Conservation (phyloP, 2,329 filamentous ascomycete genomes). For the Penicillium rolfsii region DNA sequence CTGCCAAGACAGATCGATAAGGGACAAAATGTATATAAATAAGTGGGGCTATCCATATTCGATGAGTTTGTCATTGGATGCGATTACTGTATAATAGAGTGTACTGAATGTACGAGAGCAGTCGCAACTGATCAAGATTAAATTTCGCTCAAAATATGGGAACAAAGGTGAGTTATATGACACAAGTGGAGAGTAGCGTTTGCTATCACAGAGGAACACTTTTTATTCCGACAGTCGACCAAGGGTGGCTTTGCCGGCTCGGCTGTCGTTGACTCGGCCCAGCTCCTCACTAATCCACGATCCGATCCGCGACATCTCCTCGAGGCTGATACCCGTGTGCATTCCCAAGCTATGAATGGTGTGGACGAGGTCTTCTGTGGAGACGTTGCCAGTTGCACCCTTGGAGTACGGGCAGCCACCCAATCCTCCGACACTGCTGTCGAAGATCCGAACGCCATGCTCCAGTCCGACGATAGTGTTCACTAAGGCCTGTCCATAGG, state of each 20-base stretch:
- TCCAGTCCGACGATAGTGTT: slow-evolving; percentile 66
- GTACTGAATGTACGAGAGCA: not conserved
- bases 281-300: slow-evolving; percentile 60
- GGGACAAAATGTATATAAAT: not conserved
- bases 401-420: slow-evolving; percentile 68
- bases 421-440: slow-evolving; percentile 65
- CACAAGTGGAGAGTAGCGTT: not conserved
- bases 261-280: slow-evolving; percentile 56
- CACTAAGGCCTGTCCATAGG: slow-evolving; percentile 66
- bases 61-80: not conserved
- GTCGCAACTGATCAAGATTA: not conserved
- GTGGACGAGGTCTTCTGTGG: slow-evolving; percentile 66
- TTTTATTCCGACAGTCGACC: slow-evolving; percentile 39
- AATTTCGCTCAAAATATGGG: not conserved
- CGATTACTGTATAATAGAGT: not conserved
- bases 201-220: not conserved
- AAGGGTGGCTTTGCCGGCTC: slow-evolving; percentile 57
- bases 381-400: slow-evolving; percentile 67
- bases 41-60: not conserved
- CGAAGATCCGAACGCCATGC: slow-evolving; percentile 65
- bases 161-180: not conserved
- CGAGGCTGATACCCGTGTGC: slow-evolving; percentile 61
- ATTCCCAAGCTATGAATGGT: slow-evolving; percentile 63
- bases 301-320: slow-evolving; percentile 60
- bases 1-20: not conserved